Base-by-base conservation (phyloP, 1,139 yeast genomes). In the Groenewaldozyma auringiensis region DNA sequence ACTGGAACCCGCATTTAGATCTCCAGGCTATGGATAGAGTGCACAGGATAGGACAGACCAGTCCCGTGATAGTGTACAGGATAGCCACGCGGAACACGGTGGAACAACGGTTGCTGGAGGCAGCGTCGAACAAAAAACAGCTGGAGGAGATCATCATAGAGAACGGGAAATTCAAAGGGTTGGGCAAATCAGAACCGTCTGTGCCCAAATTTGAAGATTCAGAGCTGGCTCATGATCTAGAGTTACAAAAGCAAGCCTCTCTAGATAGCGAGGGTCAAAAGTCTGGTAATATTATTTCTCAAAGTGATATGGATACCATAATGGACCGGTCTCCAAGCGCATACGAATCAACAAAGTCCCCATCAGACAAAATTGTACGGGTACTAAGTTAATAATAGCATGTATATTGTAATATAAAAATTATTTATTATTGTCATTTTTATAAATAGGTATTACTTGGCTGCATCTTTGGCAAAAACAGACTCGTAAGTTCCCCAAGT, bases 1-100 rank as follows among this genome's bases (percentile, higher is more conserved):
- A 92, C 61, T 89, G 97, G 96, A 92, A 92, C 58, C 98, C 98
- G 0, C 97, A 92, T 60, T 89, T 87, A 55, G 97, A 92, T 63
- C 67, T 88, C 43, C 98, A 92, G 62, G 97, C 97, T 0, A 92
- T 92, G 77, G 97, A 89, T 59, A 72, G 98, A 49, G 94, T 86
- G 13, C 97, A 92, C 62, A 71, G 98, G 59, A 86, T 92, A 47
- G 97, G 98, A 0, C 98, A 92, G 63, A 72, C 68, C 1, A 79
- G 75, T 45, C 96, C 96, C 0, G 95, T 88, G 2, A 72, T 86
- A 40, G 77, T 92, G 1, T 86, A 79, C 59, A 73, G 97, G 49
- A 72, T 92, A 38, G 80, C 88, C 18, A 75, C 87, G 9, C 74
- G 77, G 41, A 79, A 85, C 54, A 85, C 96, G 0, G 76, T 89